A percentile compares a stretch with the other conserved stretches of the same genome.
phyloP scores from a whole-genome alignment of 176 grass and related monocot species.

The Musa troglodytarum region DNA sequence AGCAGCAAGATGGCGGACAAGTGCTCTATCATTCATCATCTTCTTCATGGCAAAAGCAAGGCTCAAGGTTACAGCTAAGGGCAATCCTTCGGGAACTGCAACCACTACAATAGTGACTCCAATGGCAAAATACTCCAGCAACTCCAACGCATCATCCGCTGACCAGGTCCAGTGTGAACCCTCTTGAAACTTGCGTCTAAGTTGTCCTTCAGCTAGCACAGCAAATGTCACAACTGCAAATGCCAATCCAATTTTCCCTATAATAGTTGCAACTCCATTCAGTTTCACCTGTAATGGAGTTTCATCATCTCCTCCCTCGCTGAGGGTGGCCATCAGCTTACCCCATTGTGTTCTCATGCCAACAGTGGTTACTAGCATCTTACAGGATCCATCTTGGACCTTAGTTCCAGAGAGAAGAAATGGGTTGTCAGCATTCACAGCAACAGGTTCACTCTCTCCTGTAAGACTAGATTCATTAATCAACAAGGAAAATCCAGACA shows the following conservation, averaged over 20 bases:
- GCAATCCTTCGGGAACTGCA: slow-evolving; percentile 84
- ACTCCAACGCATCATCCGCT: slow-evolving; percentile 67
- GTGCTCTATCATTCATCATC: slow-evolving; percentile 99
- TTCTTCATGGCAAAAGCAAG: slow-evolving; percentile 99
- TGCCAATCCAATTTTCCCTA: slow-evolving; percentile 81
- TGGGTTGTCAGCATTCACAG: slow-evolving; percentile 64
- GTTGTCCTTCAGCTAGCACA: slow-evolving; percentile 56
- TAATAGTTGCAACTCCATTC: slow-evolving; percentile 87
- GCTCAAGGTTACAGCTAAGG: slow-evolving; percentile 82
- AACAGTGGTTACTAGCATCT: slow-evolving; percentile 80
- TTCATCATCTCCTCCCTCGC: slow-evolving; percentile 88
- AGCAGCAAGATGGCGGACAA: slow-evolving; percentile 79
- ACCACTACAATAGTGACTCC: slow-evolving; percentile 89
- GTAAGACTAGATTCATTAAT: slow-evolving; percentile 94
- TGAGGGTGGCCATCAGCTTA: slow-evolving; percentile 90
- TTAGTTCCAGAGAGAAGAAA: slow-evolving; percentile 92
- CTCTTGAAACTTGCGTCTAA: slow-evolving; percentile 58
- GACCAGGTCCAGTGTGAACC: slow-evolving; percentile 62
- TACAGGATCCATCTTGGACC: slow-evolving; percentile 91
- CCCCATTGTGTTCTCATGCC: slow-evolving; percentile 96
- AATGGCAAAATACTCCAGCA: slow-evolving; percentile 90
- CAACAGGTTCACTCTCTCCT: slow-evolving; percentile 81
- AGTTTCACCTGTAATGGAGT: slow-evolving; percentile 93
- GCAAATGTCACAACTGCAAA: slow-evolving; percentile 90
- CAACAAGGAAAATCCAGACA: slow-evolving; percentile 73